Conservation (phyloP, 140 eudicot genomes). For the Oenanthe javanica region DNA sequence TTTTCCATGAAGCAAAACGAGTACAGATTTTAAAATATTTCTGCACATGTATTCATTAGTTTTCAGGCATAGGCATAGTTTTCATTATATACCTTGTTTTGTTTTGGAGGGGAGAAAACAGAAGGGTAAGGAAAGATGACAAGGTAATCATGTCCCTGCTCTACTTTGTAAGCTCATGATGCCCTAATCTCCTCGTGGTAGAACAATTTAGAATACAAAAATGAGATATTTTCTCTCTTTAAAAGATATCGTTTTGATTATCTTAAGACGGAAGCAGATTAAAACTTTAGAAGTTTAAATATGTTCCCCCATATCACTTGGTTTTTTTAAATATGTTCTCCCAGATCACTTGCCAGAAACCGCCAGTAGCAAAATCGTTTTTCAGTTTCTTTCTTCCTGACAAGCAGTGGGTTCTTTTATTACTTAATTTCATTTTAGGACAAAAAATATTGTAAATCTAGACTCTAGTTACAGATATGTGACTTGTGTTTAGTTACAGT, state of each 20-base stretch:
- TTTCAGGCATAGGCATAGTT: background rate
- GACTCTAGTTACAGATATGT: background rate
- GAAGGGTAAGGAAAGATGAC: background rate
- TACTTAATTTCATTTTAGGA: background rate
- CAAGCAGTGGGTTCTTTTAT: background rate
- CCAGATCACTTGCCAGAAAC: background rate
- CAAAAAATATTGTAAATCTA: background rate
- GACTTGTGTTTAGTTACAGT: no score
- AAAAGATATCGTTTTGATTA: constrained; percentile 43
- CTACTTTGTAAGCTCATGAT: background rate
- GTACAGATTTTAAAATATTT: background rate
- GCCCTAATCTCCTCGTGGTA: background rate
- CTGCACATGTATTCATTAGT: background rate
- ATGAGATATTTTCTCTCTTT: constrained; percentile 47
- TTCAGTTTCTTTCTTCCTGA: background rate
- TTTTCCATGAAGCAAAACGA: background rate
- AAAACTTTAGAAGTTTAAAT: background rate
- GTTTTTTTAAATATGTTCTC: background rate
- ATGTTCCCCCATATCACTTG: background rate
- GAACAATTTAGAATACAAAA: constrained; percentile 43
- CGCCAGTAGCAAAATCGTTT: background rate
- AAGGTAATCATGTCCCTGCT: background rate
- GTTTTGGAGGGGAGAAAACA: background rate
- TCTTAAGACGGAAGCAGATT: constrained; percentile 25
- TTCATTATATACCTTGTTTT: background rate